Conservation (phyloP, 2,329 filamentous ascomycete genomes). For the Aureobasidium sp. region DNA sequence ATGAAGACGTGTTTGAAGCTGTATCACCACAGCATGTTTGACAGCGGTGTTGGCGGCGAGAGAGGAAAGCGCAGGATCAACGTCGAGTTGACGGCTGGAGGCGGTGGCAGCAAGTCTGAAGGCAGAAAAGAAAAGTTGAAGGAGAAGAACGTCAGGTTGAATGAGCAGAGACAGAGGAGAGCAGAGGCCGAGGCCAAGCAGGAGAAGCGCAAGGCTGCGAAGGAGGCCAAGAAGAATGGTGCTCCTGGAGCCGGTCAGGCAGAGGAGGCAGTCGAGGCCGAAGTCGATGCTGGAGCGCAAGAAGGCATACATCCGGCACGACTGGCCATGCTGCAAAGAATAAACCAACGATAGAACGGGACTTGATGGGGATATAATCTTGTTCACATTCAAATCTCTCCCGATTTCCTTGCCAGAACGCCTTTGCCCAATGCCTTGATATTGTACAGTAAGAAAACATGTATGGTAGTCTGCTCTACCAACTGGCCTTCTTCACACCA, state of each 20-base stretch:
- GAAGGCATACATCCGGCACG: conserved; percentile 31
- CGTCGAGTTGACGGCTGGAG: conserved; percentile 82
- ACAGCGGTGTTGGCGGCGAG: conserved; percentile 36
- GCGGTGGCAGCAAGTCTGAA: conserved; percentile 68
- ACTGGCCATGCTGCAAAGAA: conserved; percentile 22
- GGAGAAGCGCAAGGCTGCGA: conserved; percentile 37
- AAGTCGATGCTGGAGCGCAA: conserved; percentile 14
- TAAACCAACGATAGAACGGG: not conserved
- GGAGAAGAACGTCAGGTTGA: conserved; percentile 78
- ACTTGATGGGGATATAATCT: too few species aligned
- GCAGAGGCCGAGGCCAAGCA: conserved; percentile 43
- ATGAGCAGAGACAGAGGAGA: conserved; percentile 56
- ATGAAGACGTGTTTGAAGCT: conserved; percentile 91
- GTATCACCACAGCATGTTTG: conserved; percentile 79
- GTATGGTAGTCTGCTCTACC: conserved; percentile 48
- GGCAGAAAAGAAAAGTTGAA: conserved; percentile 68
- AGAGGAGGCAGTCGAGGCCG: conserved; percentile 20
- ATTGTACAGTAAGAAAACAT: conserved; percentile 6
- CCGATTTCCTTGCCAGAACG: conserved; percentile 3
- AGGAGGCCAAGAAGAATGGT: conserved; percentile 27
- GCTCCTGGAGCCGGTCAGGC: conserved; percentile 20
- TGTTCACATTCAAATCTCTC: not conserved
- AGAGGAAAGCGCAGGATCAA: conserved; percentile 71
- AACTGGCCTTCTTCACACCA: conserved; percentile 92
- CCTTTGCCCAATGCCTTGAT: conserved; percentile 12